Base-by-base conservation (phyloP, 2,329 filamentous ascomycete species). In the Xylaria sp. region DNA sequence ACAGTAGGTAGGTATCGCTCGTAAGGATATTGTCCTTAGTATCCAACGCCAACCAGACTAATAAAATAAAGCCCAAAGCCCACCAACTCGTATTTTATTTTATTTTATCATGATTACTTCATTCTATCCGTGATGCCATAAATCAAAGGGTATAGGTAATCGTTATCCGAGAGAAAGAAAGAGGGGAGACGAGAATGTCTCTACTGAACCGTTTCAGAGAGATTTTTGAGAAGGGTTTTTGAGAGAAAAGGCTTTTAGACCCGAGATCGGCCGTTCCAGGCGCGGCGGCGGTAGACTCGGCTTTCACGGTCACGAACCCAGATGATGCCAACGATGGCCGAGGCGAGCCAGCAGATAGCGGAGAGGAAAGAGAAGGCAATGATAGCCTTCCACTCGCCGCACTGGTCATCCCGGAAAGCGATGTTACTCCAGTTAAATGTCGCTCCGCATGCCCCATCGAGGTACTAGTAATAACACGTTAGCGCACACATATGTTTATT, bases 351-450 rank as follows among this genome's bases (percentile, higher is more conserved):
- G 72, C 88, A 80, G 67, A 91, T 82, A 58, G 89, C 89, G 2
- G 87, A 89, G 57, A 92, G 76, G 78, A 93, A 93, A 51, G 83
- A 79, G 72, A 93, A 92, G 4, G 89, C 89, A 69, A 91, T 84
- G 64, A 86, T 82, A 42, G 91, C 86, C 78, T 90, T 92, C 84
- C 86, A 91, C 69, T 87, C 84, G 61, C 85, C 82, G 76, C 91
- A 94, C n/a, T 75, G 74, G 47, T 83, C 77, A 66, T 80, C 78
- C 49, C 78, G 78, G 46, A 76, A 68, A 33, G 77, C 72, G 61
- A 91, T 79, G 54, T 82, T 81, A 63, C 74, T 73, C 88, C 89
- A 91, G 73, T 85, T 70, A 73, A 88, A 90, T 65, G 85, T 75
- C 65, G 78, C 75, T 37, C 86, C 86, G 69, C 87, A 89, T 23